Evolutionary conservation across 1,284 basidiomycete species (phyloP), one percentile per base, ranked within the genome.

Genomic region (Boletellus deceptivus): DNA sequence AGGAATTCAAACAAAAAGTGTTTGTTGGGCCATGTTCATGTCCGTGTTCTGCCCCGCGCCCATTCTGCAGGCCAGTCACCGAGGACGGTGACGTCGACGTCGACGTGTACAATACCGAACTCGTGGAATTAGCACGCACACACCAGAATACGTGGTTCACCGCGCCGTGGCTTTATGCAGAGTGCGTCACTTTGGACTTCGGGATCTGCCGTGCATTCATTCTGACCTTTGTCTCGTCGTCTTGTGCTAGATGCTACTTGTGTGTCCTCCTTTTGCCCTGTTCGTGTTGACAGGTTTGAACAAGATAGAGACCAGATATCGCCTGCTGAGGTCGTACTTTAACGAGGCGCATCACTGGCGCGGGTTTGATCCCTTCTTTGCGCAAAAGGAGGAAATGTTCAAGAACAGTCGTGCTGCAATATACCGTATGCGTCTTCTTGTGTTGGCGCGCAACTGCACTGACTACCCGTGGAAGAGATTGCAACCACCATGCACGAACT

Each of bases 161-260:
- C 2, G 84, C 91, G 8, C 90, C 93, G 4, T 98, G 95, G 93
- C 77, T 99, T 13, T 98, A 82, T 66, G 91, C 93, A 53, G 96
- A 98, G 83, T 97, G 75, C 62, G 82, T 69, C 29, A 3, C 29
- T 29, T 40, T 8, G n/a, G n/a, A 27, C 13, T 13, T 10, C 1
- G n/a, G 27, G 22, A 37, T 41, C 35, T 34, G 41, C 11, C 6
- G 18, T 6, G 42, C 49, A 13, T 13, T 17, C 14, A 29, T 29
- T 42, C 20, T 43, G 17, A 52, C 20, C 1, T 17, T 46, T 48
- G 44, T 43, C 38, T 49, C 22, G 18, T 9, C 8, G 1, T 51
- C 25, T 33, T 43, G 57, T 39, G 33, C 10, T 54, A 86, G 83
- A 65, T 86, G 83, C 54, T 87, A 87, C 60, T 62, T 86, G 83